Evolutionary conservation across 225 moss, liverwort and hornwort genomes (phyloP).

Genomic region (Sphagnum contortum): DNA sequence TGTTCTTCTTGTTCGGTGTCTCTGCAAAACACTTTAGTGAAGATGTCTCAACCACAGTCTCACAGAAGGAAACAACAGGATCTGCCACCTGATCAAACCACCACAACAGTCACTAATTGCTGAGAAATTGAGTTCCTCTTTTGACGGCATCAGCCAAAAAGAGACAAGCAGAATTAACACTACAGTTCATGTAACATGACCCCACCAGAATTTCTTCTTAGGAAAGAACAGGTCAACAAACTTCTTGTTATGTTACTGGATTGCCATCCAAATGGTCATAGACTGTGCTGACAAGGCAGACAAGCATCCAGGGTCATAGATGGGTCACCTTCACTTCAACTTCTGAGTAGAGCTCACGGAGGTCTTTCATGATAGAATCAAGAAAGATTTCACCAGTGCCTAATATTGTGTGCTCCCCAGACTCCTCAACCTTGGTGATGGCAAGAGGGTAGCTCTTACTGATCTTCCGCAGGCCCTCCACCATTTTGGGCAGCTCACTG

Average conservation of each 20-base stretch:
- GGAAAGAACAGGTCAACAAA: too few relatives aligned
- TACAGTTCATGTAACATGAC: too few relatives aligned
- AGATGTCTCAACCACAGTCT: constrained; percentile 98
- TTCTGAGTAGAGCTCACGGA: constrained; percentile 94
- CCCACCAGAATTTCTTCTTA: too few relatives aligned
- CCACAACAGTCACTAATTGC: too few relatives aligned
- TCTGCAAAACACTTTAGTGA: constrained; percentile 99
- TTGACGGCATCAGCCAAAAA: too few relatives aligned
- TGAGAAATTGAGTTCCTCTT: too few relatives aligned
- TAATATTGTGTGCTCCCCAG: constrained; percentile 95
- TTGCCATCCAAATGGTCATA: too few relatives aligned
- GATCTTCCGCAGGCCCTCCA: constrained; percentile 93
- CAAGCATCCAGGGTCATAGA: too few relatives aligned
- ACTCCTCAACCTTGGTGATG: constrained; percentile 98
- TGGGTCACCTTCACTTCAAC: constrained; percentile 89
- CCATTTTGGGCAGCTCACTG: constrained; percentile 98
- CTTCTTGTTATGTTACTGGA: too few relatives aligned
- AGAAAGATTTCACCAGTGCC: constrained; percentile 98
- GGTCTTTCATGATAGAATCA: constrained; percentile 98
- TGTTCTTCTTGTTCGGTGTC: constrained; percentile 99
- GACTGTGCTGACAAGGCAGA: too few relatives aligned
- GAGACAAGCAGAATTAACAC: too few relatives aligned
- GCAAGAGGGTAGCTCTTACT: constrained; percentile 98
- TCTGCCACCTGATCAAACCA: constrained; percentile 75
- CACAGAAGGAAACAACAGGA: constrained; percentile 99